Percentiles rank a stretch among this genome's conserved stretches.
Conservation (phyloP, 1,284 basidiomycete species). For the Naganishia sp. region DNA sequence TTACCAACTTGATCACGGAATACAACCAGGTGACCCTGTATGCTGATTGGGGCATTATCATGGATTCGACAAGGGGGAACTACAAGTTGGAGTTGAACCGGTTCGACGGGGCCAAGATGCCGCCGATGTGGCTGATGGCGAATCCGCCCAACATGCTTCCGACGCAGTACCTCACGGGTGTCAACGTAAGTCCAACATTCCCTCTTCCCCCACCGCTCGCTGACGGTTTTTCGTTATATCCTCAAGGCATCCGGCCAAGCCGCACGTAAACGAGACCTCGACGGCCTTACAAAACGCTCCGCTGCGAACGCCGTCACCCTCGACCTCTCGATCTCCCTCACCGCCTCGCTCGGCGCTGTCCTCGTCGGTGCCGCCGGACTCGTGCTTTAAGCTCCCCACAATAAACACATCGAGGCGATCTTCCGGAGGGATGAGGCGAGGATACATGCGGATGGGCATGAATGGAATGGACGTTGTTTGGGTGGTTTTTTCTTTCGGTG, state of each 20-base stretch:
- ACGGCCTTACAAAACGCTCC: conserved; percentile 8
- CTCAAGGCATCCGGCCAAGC: conserved; percentile 23
- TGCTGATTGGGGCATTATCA: conserved; percentile 50
- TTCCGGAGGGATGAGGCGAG: neutral
- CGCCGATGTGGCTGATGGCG: conserved; percentile 50
- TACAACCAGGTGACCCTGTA: conserved; percentile 65
- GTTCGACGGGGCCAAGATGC: conserved; percentile 53
- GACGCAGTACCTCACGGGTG: conserved; percentile 50
- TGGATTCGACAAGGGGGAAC: conserved; percentile 44
- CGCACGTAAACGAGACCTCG: conserved; percentile 19
- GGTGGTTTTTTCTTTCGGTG: neutral
- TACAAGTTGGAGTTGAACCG: conserved; percentile 49
- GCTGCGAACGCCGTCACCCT: neutral
- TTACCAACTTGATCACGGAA: conserved; percentile 76
- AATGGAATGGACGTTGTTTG: neutral
- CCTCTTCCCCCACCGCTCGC: too few species aligned
- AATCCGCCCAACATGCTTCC: conserved; percentile 56
- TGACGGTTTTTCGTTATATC: neutral
- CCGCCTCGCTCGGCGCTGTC: neutral
- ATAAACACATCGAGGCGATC: neutral
- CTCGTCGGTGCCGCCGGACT: conserved; percentile 12
- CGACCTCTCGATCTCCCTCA: neutral
- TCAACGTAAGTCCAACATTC: conserved; percentile 43
- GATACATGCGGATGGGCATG: neutral
- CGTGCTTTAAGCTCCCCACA: neutral